Evolutionary conservation across 2,329 filamentous ascomycete species (phyloP).

Genomic region (Daldinia sp.): DNA sequence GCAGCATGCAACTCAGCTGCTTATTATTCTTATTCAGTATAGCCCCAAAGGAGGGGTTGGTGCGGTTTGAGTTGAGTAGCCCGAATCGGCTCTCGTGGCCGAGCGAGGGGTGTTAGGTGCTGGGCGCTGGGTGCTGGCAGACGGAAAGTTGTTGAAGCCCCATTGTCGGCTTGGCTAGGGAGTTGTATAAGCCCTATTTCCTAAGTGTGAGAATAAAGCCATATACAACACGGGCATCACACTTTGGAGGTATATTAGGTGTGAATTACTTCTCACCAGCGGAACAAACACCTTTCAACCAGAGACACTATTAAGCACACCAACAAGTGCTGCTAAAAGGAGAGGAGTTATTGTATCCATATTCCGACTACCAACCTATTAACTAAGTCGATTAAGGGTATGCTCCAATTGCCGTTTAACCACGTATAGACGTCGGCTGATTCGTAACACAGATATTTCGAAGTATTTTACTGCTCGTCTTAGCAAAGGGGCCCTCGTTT

Average conservation of each 20-base stretch:
- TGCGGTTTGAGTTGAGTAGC: conserved; percentile 54
- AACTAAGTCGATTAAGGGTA: conserved; percentile 9
- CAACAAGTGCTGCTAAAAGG: not conserved
- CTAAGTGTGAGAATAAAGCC: conserved; percentile 1
- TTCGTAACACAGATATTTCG: not conserved
- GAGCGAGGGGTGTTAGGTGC: no score
- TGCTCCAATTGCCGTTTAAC: not conserved
- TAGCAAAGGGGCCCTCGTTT: not conserved
- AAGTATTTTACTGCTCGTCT: not conserved
- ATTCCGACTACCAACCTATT: not conserved
- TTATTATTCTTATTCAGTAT: conserved; percentile 46
- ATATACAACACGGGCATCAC: conserved; percentile 6
- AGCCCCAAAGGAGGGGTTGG: conserved; percentile 67
- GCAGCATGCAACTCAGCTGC: conserved; percentile 43
- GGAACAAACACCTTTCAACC: conserved; percentile 7
- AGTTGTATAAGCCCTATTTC: conserved; percentile 8
- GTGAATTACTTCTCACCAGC: conserved; percentile 13
- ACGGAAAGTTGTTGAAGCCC: no score
- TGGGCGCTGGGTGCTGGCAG: no score
- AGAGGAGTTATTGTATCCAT: not conserved
- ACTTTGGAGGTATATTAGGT: not conserved
- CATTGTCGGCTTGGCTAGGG: conserved; percentile 22
- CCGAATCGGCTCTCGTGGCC: not conserved
- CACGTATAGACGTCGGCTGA: not conserved
- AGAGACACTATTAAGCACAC: conserved; percentile 11